A percentile compares a stretch with the other conserved stretches of the same genome.
Conservation (phyloP, 78 protist species). For the Polysphondylium violaceum region DNA sequence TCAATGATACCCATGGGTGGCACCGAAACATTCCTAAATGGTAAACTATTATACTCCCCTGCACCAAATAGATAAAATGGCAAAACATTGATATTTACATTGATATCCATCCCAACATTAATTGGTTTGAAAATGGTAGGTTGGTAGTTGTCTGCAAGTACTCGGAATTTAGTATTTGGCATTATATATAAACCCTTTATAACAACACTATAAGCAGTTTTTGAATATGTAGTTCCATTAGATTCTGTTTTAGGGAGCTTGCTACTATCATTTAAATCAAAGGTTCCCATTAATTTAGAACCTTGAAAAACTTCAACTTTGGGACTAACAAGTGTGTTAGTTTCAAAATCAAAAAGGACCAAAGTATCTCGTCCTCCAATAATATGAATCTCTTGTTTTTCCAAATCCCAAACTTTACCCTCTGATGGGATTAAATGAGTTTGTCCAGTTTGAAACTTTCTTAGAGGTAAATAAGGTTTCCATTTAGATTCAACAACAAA, state of each 20-base stretch:
- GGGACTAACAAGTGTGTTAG: not conserved
- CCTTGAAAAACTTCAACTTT: not conserved
- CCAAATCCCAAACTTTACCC: too few species aligned
- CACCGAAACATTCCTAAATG: not conserved
- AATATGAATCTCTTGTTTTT: too few species aligned
- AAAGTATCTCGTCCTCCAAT: not conserved
- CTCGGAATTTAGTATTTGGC: not conserved
- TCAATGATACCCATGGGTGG: not conserved
- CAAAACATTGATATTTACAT: not conserved
- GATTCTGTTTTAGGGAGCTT: conserved; percentile 25
- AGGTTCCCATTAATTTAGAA: not conserved
- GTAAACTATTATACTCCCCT: not conserved
- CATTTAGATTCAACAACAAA: too few species aligned
- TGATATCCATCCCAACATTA: not conserved
- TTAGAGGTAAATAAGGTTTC: too few species aligned
- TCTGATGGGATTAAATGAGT: too few species aligned
- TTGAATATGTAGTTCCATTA: not conserved
- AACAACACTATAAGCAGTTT: not conserved
- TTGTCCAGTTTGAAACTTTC: too few species aligned
- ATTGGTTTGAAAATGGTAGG: not conserved
- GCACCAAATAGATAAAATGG: conserved; percentile 60
- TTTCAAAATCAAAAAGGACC: not conserved
- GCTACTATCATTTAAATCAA: not conserved
- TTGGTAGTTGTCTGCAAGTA: not conserved
- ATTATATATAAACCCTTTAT: not conserved